Percentiles rank a stretch among this genome's conserved stretches.
Conservation (phyloP, 768 basidiomycete species). For the Auriscalpium microsporum region DNA sequence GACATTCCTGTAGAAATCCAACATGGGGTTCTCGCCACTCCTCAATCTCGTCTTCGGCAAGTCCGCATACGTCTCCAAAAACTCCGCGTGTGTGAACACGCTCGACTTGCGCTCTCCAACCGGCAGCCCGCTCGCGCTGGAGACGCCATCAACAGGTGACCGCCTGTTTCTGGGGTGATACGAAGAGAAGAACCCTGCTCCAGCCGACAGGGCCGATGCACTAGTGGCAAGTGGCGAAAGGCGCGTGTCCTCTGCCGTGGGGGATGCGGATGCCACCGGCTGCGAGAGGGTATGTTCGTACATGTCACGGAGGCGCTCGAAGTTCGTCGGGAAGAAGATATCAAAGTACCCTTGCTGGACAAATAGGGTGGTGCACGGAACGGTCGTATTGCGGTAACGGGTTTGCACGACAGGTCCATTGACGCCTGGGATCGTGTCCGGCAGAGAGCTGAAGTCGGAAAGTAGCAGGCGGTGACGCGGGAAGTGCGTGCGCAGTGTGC, state of each 20-base stretch:
- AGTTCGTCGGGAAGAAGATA: conserved; percentile 96
- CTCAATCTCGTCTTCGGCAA: conserved; percentile 57
- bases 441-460: conserved; percentile 85
- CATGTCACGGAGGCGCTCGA: conserved; percentile 77
- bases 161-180: conserved; percentile 49
- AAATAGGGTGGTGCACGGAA: conserved; percentile 83
- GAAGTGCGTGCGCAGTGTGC: conserved; percentile 73
- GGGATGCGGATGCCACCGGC: conserved; percentile 25
- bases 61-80: conserved; percentile 80
- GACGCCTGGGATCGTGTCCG: conserved; percentile 70
- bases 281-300: conserved; percentile 77
- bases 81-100: conserved; percentile 85
- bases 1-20: conserved; percentile 89
- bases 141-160: conserved; percentile 58
- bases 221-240: conserved; percentile 45
- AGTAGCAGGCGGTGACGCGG: conserved; percentile 91
- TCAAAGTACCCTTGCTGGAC: conserved; percentile 97
- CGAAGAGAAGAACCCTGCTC: conserved; percentile 66
- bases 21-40: conserved; percentile 83
- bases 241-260: conserved; percentile 24
- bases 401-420: conserved; percentile 95
- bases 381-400: conserved; percentile 71
- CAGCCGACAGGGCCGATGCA: conserved; percentile 43
- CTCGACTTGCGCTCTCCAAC: conserved; percentile 74
- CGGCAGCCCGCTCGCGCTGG: conserved; percentile 67